These are phyloP conservation scores for Dalechampia spathulata DNA, from an alignment of 441 rosid genomes.

Conservation along the genomic window DNA sequence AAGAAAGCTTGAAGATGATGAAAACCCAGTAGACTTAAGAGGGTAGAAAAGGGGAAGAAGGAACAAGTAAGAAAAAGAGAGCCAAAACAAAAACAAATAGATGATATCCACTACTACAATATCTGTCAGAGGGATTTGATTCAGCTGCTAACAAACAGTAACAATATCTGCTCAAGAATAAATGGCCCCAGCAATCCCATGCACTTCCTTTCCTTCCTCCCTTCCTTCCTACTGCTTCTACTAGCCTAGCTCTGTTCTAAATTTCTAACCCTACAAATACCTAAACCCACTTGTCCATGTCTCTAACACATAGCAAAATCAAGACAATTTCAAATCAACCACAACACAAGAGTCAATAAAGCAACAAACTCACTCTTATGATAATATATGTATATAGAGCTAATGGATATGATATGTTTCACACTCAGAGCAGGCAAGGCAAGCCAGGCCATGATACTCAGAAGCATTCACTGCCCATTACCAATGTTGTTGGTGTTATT, in stretches of 20 bases:
- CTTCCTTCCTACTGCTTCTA: neutral
- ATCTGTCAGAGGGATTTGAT: constrained; percentile 19
- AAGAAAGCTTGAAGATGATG: too few relatives aligned
- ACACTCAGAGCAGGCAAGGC: too few relatives aligned
- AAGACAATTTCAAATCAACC: neutral
- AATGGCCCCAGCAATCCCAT: constrained; percentile 10
- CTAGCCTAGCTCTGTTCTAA: neutral
- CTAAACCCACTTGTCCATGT: constrained; percentile 4
- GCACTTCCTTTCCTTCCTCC: neutral
- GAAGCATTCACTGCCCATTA: too few relatives aligned
- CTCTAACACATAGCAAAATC: neutral
- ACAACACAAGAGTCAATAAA: neutral
- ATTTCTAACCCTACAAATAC: neutral
- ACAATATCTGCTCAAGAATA: constrained; percentile 1
- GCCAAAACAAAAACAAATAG: neutral
- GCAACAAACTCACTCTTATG: too few relatives aligned
- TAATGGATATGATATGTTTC: too few relatives aligned
- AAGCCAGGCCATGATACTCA: too few relatives aligned
- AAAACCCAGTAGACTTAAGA: too few relatives aligned
- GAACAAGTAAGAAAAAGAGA: neutral
- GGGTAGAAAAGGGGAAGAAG: neutral
- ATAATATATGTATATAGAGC: too few relatives aligned
- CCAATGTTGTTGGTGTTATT: neutral
- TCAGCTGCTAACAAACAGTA: constrained; percentile 15
- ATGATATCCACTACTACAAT: constrained; percentile 9